Evolutionary conservation across 371 early-diverging fungal genomes (phyloP), one percentile per base, ranked within the genome.

Genomic region (Umbelopsis sp.): DNA sequence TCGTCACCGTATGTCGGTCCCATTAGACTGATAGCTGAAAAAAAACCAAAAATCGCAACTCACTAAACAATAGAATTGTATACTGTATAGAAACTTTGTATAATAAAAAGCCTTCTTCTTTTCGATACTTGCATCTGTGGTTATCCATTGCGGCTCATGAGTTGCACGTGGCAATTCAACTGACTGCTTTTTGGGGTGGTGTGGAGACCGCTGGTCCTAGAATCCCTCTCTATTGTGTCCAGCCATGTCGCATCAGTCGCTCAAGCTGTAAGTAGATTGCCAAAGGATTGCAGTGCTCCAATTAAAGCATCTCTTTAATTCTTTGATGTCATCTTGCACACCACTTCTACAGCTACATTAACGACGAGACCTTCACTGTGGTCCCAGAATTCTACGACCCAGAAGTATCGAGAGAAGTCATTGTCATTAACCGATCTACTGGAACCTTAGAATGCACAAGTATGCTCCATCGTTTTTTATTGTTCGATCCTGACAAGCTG

Each of bases 301-400:
- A 0, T 24, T 14, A 24, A 22, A 25, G 29, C 52, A 51, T 51
- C 52, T 51, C 24, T 12, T 20, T 41, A 41, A 41, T 41, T 41
- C 41, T 41, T 41, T 41, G 41, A 41, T 48, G 48, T 12, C 48
- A 3, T 48, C 14, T 1, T 20, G 1, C 18, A 18, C 35, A 16
- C 35, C 12, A 6, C 44, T 44, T 18, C 63, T 29, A 29, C 4
- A 74, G 74, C 52, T 71, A 74, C 50, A 74, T 74, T 32, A 65
- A 71, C 11, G 66, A 69, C 22, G 71, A 71, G 25, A 63, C 51
- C 5, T 74, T 71, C 44, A 69, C 71, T 9, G 44, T 74, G 24
- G 74, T 66, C 44, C 71, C 74, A 7, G 69, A 71, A 71, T 45
- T 52, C 67, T 45, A 71, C n/a, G 29, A 29, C 32, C 57, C 57